Base-by-base conservation (phyloP, 1,284 basidiomycete genomes). In the Mycosarcoma maydis region DNA sequence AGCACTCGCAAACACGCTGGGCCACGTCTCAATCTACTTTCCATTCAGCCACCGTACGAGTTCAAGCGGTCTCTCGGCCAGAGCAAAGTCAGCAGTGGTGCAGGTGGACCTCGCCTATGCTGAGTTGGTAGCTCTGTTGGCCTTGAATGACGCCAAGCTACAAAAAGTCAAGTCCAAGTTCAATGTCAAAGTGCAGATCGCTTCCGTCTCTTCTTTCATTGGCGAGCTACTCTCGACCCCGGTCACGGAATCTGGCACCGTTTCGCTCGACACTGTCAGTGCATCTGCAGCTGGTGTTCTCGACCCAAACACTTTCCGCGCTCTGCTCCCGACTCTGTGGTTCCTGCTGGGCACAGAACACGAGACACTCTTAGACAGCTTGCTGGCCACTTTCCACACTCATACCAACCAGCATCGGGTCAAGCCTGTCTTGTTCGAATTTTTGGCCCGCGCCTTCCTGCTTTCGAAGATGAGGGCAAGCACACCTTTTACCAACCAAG, bases 271-370 rank as follows among this genome's bases (percentile, higher is more conserved):
- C 17, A 42, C 48, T 2, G 55, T 52, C 16, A 23, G 54, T n/a
- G 38, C 36, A 24, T 54, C 62, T 2, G 53, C 52, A 13, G 38
- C 37, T 33, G 54, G 50, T 23, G 34, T 54, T 3, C 52, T 75
- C 29, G 57, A 69, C 16, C 43, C 62, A 2, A 46, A 61, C 16
- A 69, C 70, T 2, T 75, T 70, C 46, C 40, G 46, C 24, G 59
- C 66, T 6, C 55, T 75, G 19, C 60, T 75, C n/a, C 73, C 73
- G 0, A 75, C 67, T 4, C 39, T 75, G 22, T 75, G 73, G 73
- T 66, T 72, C 45, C 55, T 75, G 17, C 41, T 75, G 22, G 68
- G 64, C 22, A 51, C 54, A 13, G 49, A 62, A 10, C 45, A 53
- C 32, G 61, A 62, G 9, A 50, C 56, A 2, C 36, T 74, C 6